Evolutionary conservation across 1,139 yeast genomes (phyloP).

Genomic region (Geotrichum armillariae): DNA sequence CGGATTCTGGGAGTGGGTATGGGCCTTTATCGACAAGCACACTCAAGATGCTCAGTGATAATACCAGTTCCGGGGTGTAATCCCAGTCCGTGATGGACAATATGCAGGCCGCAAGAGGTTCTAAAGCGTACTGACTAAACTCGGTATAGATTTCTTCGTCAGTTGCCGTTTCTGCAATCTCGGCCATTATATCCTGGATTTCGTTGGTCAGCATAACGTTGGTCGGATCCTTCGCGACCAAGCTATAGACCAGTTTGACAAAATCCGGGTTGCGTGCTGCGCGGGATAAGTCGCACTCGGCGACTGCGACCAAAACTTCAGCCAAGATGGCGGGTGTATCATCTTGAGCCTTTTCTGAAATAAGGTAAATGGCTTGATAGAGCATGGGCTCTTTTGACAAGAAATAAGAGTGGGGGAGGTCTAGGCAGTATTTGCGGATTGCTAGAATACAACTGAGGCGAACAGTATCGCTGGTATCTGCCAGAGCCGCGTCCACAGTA

Average conservation of each 20-base stretch:
- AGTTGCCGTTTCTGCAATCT: constrained; percentile 52
- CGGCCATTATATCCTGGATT: constrained; percentile 62
- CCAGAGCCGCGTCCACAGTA: constrained; percentile 21
- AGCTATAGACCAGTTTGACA: constrained; percentile 56
- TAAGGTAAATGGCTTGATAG: constrained; percentile 40
- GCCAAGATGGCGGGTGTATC: constrained; percentile 75
- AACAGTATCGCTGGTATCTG: constrained; percentile 24
- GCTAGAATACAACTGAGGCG: constrained; percentile 28
- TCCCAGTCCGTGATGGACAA: constrained; percentile 29
- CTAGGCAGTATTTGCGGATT: constrained; percentile 21
- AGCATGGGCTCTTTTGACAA: constrained; percentile 6
- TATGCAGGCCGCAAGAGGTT: constrained; percentile 47
- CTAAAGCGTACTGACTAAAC: constrained; percentile 53
- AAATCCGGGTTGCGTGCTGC: constrained; percentile 44
- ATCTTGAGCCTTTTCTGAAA: constrained; percentile 69
- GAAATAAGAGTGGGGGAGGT: constrained; percentile 22
- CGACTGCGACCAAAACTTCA: constrained; percentile 62
- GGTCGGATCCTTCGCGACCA: constrained; percentile 73
- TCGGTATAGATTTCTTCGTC: constrained; percentile 42
- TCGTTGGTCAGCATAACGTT: constrained; percentile 62
- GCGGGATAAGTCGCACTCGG: constrained; percentile 45
- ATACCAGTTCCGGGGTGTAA: constrained; percentile 52
- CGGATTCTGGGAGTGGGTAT: constrained; percentile 47
- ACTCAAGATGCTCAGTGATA: constrained; percentile 68
- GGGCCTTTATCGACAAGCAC: constrained; percentile 52